phyloP scores from a whole-genome alignment of 2,329 filamentous ascomycete genomes.

The Cladosporium sp. region DNA sequence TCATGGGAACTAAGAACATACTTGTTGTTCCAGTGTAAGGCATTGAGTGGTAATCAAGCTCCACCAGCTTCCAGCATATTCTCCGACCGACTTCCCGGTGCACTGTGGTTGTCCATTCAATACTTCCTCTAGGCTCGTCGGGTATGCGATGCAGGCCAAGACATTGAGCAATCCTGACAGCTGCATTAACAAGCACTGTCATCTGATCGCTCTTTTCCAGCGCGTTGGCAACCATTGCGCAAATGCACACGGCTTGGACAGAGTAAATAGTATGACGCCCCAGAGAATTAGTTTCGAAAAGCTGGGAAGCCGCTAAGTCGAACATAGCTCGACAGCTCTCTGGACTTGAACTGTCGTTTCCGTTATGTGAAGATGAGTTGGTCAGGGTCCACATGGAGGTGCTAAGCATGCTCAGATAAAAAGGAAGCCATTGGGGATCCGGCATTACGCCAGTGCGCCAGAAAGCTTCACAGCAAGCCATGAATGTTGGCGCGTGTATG shows the following conservation, averaged over 20 bases:
- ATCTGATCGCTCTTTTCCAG: conserved; percentile 15
- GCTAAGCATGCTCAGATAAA: background rate
- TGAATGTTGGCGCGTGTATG: conserved; percentile 11
- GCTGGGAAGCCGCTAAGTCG: background rate
- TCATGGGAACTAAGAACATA: background rate
- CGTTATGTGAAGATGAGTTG: background rate
- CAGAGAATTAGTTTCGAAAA: background rate
- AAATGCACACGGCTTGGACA: background rate
- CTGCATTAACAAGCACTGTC: conserved; percentile 13
- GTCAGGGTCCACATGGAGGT: background rate
- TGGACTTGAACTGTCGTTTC: background rate
- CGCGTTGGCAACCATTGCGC: conserved; percentile 14
- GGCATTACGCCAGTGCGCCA: background rate
- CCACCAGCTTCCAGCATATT: background rate
- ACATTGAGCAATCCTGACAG: conserved; percentile 13
- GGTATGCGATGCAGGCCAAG: conserved; percentile 5
- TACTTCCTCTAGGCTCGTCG: background rate
- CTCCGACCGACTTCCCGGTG: background rate
- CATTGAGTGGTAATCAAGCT: background rate
- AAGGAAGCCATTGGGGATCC: background rate
- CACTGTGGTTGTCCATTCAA: background rate
- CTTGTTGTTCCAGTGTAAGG: background rate
- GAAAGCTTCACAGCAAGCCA: background rate
- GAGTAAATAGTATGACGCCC: background rate
- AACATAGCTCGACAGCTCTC: background rate